Conservation (phyloP, 495 filamentous ascomycete genomes). For the Usnea hakonensis region DNA sequence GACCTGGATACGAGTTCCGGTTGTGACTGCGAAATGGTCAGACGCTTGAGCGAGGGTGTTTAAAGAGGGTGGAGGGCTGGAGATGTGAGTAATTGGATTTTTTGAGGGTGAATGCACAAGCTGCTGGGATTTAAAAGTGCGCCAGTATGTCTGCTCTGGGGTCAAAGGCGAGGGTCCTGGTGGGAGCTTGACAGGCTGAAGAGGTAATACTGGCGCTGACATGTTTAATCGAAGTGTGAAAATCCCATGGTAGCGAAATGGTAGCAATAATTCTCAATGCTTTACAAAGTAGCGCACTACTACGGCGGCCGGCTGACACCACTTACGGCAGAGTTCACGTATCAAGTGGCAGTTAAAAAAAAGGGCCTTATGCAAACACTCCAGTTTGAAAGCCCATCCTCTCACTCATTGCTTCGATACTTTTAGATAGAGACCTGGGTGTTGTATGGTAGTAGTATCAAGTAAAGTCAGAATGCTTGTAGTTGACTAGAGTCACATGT, state of each 20-base stretch:
- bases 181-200: constrained; percentile 78
- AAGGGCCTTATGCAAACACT: neutral
- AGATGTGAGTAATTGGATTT: constrained; percentile 80
- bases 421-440: too few species aligned
- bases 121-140: constrained; percentile 79
- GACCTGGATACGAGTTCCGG: constrained; percentile 83
- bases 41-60: constrained; percentile 39
- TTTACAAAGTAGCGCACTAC: too few species aligned
- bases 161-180: constrained; percentile 63
- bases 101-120: constrained; percentile 78
- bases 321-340: neutral
- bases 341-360: neutral
- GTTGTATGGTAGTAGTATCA: too few species aligned
- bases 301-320: neutral
- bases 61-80: constrained; percentile 55
- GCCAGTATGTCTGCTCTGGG: constrained; percentile 92
- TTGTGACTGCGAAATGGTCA: constrained; percentile 88
- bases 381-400: neutral
- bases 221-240: constrained; percentile 37
- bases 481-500: neutral
- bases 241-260: neutral
- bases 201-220: constrained; percentile 79
- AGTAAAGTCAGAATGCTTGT: too few species aligned
- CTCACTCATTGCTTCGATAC: neutral
- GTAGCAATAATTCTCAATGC: neutral